Evolutionary conservation across 2,329 filamentous ascomycete genomes (phyloP).

Genomic region (Tolypocladium tundrense): DNA sequence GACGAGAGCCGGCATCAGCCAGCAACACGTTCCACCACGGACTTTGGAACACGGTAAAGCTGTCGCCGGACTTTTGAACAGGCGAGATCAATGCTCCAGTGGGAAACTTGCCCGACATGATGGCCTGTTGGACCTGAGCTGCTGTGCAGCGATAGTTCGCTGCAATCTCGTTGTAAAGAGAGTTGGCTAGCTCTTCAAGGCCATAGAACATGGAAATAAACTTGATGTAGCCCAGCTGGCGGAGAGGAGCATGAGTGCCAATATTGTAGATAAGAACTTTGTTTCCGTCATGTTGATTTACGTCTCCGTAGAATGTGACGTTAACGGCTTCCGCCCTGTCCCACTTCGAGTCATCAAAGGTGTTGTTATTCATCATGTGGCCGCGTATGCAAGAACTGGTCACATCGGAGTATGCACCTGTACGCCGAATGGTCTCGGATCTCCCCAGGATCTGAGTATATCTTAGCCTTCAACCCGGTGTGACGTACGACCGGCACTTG

Average conservation of each 20-base stretch:
- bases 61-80: conserved; percentile 1
- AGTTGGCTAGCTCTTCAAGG: conserved; percentile 1
- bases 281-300: neutral
- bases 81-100: conserved; percentile 1
- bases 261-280: conserved; percentile 5
- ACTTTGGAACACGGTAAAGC: conserved; percentile 4
- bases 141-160: conserved; percentile 3
- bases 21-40: conserved; percentile 1
- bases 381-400: conserved; percentile 4
- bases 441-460: conserved; percentile 1
- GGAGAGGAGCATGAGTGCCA: conserved; percentile 1
- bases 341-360: conserved; percentile 3
- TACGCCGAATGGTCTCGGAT: conserved; percentile 2
- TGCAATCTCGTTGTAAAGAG: conserved; percentile 1
- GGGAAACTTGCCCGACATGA: neutral
- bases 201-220: conserved; percentile 5
- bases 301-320: conserved; percentile 4
- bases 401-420: conserved; percentile 2
- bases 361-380: conserved; percentile 4
- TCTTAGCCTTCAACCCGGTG: neutral
- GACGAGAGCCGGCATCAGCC: conserved; percentile 2
- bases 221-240: conserved; percentile 5
- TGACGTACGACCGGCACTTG: neutral
- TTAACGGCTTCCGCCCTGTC: conserved; percentile 2
- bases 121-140: conserved; percentile 2